Percentiles rank a stretch among this genome's conserved stretches.
Evolutionary conservation across 371 early-diverging fungal genomes (phyloP).

Genomic region (Rhizopus stolonifer): DNA sequence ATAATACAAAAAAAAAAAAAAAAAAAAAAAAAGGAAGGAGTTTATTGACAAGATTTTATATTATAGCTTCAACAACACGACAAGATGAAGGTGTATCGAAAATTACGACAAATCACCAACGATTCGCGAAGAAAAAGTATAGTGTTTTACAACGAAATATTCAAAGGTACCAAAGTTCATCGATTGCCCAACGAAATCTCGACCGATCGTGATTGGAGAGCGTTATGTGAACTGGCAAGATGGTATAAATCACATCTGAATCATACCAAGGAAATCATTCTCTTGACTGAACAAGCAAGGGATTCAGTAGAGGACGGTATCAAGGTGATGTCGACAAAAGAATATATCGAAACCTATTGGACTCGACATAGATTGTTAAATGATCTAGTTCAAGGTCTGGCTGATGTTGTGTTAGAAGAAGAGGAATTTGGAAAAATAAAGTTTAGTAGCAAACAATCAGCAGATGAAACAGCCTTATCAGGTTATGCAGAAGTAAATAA

Average conservation of each 20-base stretch:
- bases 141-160: slow-evolving; percentile 70
- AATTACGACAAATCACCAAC: slow-evolving; percentile 57
- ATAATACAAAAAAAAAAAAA: neutral
- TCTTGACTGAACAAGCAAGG: slow-evolving; percentile 47
- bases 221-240: slow-evolving; percentile 50
- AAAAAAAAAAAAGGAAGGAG: neutral
- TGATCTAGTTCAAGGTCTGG: slow-evolving; percentile 46
- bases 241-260: slow-evolving; percentile 61
- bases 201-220: slow-evolving; percentile 57
- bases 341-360: slow-evolving; percentile 48
- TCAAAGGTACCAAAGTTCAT: slow-evolving; percentile 42
- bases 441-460: slow-evolving; percentile 16
- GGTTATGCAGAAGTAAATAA: slow-evolving; percentile 51
- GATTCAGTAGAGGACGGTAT: slow-evolving; percentile 4
- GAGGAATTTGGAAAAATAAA: slow-evolving; percentile 31
- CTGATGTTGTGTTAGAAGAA: slow-evolving; percentile 57
- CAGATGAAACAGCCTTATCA: slow-evolving; percentile 21
- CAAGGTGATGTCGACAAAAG: slow-evolving; percentile 32
- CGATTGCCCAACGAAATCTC: slow-evolving; percentile 50
- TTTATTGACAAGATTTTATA: neutral
- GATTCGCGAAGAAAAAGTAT: slow-evolving; percentile 57
- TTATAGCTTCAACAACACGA: slow-evolving; percentile 63
- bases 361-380: slow-evolving; percentile 39
- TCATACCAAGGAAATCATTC: slow-evolving; percentile 40
- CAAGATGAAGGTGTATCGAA: slow-evolving; percentile 60